Evolutionary conservation across 2,329 filamentous ascomycete genomes (phyloP).

Genomic region (Neobulgaria alba): DNA sequence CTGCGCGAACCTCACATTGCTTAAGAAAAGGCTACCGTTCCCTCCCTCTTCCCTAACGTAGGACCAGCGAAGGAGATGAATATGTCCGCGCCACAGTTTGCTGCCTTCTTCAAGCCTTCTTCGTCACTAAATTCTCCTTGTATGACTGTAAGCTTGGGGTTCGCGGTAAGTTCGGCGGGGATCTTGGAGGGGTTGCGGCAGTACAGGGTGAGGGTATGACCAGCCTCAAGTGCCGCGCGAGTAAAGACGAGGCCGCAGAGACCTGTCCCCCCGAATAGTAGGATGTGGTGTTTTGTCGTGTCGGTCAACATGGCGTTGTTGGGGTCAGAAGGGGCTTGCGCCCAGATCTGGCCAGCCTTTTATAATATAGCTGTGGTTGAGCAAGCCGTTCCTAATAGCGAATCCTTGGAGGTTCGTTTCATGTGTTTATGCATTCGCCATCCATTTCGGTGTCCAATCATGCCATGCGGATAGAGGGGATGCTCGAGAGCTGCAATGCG

Average conservation of each 20-base stretch:
- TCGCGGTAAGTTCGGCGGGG: constrained; percentile 16
- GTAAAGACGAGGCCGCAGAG: constrained; percentile 18
- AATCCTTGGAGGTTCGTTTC: no score
- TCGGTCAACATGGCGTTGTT: not conserved
- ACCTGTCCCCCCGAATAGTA: constrained; percentile 19
- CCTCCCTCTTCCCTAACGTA: constrained; percentile 13
- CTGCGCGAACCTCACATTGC: not conserved
- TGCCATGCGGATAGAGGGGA: no score
- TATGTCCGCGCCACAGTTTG: constrained; percentile 16
- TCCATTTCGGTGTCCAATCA: no score
- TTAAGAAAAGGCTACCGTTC: constrained; percentile 11
- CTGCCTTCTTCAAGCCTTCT: constrained; percentile 18
- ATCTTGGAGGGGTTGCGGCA: constrained; percentile 21
- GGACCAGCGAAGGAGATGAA: constrained; percentile 22
- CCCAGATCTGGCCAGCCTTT: no score
- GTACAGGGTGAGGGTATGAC: constrained; percentile 19
- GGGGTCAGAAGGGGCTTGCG: no score
- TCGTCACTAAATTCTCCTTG: constrained; percentile 16
- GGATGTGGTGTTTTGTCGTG: constrained; percentile 14
- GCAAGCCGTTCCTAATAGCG: no score
- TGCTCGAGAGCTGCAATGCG: no score
- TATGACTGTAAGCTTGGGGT: constrained; percentile 14
- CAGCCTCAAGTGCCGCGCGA: constrained; percentile 19
- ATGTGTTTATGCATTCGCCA: no score
- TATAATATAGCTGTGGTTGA: no score